phyloP scores from a whole-genome alignment of 257 asterid genomes.

The Ocimum tenuiflorum region DNA sequence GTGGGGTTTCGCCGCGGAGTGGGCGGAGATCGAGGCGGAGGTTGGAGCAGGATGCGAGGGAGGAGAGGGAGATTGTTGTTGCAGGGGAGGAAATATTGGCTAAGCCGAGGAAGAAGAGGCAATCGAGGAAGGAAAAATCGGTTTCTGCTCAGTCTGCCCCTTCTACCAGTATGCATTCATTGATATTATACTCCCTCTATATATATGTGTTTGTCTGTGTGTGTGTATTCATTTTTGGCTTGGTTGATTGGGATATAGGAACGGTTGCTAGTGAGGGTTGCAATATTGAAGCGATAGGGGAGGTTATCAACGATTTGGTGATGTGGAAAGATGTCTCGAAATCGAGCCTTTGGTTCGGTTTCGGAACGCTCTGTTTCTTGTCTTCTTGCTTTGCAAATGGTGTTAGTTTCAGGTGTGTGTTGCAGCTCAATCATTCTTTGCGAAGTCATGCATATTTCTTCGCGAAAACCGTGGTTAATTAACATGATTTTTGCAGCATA shows the following conservation, averaged over 20 bases:
- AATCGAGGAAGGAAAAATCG: conserved; percentile 49
- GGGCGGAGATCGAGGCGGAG: conserved; percentile 51
- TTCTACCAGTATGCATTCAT: conserved; percentile 47
- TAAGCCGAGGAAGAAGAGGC: conserved; percentile 66
- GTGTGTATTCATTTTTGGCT: not conserved
- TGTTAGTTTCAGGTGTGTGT: conserved; percentile 57
- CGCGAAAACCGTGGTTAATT: not conserved
- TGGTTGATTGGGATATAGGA: conserved; percentile 25
- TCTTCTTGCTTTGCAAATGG: conserved; percentile 75
- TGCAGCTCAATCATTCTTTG: not conserved
- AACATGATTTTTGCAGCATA: conserved; percentile 45
- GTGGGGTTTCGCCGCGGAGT: conserved; percentile 52
- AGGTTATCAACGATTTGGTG: conserved; percentile 47
- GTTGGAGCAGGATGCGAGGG: conserved; percentile 60
- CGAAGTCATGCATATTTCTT: not conserved
- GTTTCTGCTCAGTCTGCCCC: conserved; percentile 29
- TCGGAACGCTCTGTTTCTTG: conserved; percentile 70
- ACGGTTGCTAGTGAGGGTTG: conserved; percentile 33
- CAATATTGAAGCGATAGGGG: conserved; percentile 48
- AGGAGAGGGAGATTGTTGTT: conserved; percentile 48
- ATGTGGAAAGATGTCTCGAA: conserved; percentile 95
- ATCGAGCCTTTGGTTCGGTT: conserved; percentile 97
- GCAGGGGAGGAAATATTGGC: conserved; percentile 45
- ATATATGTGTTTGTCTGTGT: not conserved
- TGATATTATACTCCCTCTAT: not conserved